A percentile compares a stretch with the other conserved stretches of the same genome.
Evolutionary conservation across 805 yeast species (phyloP).

Genomic region (Candida ovalis): DNA sequence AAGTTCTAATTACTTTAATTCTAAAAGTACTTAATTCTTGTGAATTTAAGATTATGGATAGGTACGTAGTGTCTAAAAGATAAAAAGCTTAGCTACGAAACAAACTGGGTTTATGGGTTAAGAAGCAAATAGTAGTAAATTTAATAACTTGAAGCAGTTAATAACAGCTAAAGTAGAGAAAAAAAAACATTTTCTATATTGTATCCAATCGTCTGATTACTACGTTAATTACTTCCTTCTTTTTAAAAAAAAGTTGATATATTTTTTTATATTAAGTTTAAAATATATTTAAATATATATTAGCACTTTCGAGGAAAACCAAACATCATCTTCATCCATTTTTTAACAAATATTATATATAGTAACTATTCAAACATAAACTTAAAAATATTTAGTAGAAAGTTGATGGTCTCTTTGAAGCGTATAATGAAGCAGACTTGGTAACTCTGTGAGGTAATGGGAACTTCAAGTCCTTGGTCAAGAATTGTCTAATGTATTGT

Average conservation of each 20-base stretch:
- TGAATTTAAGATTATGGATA: too few relatives aligned
- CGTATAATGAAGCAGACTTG: constrained; percentile 83
- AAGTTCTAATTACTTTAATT: too few relatives aligned
- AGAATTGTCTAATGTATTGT: constrained; percentile 97
- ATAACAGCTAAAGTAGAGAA: too few relatives aligned
- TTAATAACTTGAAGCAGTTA: too few relatives aligned
- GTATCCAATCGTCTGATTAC: too few relatives aligned
- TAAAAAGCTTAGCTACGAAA: too few relatives aligned
- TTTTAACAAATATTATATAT: neutral
- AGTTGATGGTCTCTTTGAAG: constrained; percentile 94
- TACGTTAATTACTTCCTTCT: too few relatives aligned
- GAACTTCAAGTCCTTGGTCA: constrained; percentile 94
- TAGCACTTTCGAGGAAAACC: neutral
- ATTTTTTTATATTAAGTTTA: constrained; percentile 1
- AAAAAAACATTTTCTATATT: too few relatives aligned
- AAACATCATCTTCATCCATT: neutral
- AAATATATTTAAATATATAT: constrained; percentile 2
- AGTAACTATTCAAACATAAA: neutral
- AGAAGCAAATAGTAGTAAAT: too few relatives aligned
- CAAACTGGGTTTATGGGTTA: too few relatives aligned
- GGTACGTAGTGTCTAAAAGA: too few relatives aligned
- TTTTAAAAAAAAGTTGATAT: neutral
- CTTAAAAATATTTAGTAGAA: constrained; percentile 64
- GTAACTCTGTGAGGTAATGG: constrained; percentile 99
- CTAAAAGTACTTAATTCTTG: too few relatives aligned